These are phyloP conservation scores for Phytopythium aichiense DNA, from an alignment of 352 stramenopile species.

Conservation along the genomic window DNA sequence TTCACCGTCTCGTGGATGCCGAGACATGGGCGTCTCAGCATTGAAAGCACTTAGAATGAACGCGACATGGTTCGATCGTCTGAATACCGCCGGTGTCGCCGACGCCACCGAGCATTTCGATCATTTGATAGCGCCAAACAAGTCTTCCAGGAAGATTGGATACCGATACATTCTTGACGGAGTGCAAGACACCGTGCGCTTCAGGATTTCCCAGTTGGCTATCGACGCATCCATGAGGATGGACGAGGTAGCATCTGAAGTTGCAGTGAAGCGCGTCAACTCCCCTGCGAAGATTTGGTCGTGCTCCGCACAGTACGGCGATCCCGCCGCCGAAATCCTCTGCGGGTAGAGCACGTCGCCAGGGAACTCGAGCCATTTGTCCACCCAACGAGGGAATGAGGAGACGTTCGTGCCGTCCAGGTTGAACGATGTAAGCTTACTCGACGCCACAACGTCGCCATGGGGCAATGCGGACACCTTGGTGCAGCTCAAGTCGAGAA, in stretches of 20 bases:
- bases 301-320: slow-evolving; percentile 15
- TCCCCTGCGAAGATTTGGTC: neutral
- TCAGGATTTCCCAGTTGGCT: neutral
- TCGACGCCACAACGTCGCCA: neutral
- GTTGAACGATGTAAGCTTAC: neutral
- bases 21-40: too few species aligned
- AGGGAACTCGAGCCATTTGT: neutral
- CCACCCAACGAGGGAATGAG: slow-evolving; percentile 4
- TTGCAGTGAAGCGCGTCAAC: too few species aligned
- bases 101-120: too few species aligned
- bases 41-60: too few species aligned
- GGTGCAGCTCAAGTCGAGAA: slow-evolving; percentile 1
- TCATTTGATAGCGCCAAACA: neutral
- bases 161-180: neutral
- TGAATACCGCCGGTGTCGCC: too few species aligned
- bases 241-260: neutral
- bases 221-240: neutral
- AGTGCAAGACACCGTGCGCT: neutral
- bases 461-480: neutral
- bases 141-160: neutral
- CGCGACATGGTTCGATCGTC: too few species aligned
- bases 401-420: slow-evolving; percentile 7
- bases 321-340: neutral
- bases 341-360: slow-evolving; percentile 2
- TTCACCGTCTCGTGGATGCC: neutral